Percentiles rank a stretch among this genome's conserved stretches.
These are phyloP conservation scores for Annulohypoxylon bovei DNA, from an alignment of 495 filamentous ascomycete species.

Conservation along the genomic window DNA sequence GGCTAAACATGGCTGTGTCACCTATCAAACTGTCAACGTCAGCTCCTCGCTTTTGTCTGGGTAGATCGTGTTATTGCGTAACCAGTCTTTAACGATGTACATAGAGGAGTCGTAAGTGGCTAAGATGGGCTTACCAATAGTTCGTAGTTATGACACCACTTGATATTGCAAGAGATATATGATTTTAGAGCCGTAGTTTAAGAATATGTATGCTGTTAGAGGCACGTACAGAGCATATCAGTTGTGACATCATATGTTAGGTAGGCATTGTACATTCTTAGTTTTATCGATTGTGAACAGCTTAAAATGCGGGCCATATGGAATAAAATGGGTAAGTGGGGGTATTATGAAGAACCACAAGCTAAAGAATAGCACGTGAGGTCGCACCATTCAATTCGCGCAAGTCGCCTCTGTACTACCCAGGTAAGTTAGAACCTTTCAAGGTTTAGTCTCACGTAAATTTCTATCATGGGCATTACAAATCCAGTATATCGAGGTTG, in stretches of 20 bases:
- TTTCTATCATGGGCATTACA: conserved; percentile 16
- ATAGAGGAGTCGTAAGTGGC: not conserved
- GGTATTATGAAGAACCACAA: not conserved
- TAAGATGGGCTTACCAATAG: not conserved
- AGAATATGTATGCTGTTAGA: too few relatives aligned
- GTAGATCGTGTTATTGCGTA: not conserved
- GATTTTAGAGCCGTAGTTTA: too few relatives aligned
- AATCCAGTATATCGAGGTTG: not conserved
- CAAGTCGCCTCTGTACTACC: not conserved
- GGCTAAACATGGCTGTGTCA: not conserved
- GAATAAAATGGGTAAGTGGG: not conserved
- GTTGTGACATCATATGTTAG: not conserved
- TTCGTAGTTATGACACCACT: not conserved
- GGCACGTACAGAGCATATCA: not conserved
- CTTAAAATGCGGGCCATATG: not conserved
- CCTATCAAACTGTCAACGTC: not conserved
- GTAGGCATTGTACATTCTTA: not conserved
- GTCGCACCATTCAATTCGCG: not conserved
- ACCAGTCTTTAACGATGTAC: not conserved
- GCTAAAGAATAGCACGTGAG: not conserved
- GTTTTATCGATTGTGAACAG: not conserved
- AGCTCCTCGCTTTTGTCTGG: not conserved
- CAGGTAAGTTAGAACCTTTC: not conserved
- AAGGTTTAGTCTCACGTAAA: conserved; percentile 1
- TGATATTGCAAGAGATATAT: not conserved